Base-by-base conservation (phyloP, 495 filamentous ascomycete species). In the Aspergillus mulundensis region DNA sequence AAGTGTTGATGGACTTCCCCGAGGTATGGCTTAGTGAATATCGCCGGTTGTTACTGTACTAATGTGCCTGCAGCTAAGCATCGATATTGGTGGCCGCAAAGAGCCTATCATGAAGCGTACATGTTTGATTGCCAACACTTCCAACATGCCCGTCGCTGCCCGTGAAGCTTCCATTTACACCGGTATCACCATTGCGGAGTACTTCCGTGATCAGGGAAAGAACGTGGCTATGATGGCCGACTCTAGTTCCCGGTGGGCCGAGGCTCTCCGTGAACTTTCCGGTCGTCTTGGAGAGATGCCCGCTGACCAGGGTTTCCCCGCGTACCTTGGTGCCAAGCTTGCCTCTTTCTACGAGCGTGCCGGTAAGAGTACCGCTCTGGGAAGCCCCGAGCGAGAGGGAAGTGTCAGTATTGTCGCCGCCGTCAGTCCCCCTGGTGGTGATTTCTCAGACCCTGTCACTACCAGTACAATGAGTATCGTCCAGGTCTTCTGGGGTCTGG, bases 41-140 rank as follows among this genome's bases (percentile, higher is more conserved):
- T 24, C 50, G 38, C 16, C 5, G 28, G 4, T 30, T 11, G 16
- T n/a, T n/a, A 10, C 20, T 15, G 45, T 39, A 42, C 47, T 62
- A 34, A 54, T 40, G 30, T 5, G 16, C 15, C 49, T 21, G 12
- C 50, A 95, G 81, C 87, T 98, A 56, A 86, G 86, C 23, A 97
- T 97, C 71, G 83, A 90, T 16, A 80, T 97, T 56, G 82, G 92
- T 21, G 94, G 94, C 62, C 90, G 92, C 66, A 86, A 90, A 77
- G 95, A 97, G 69, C 90, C 94, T 55, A 97, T 99, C 81, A 99
- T 99, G 94, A 99, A 97, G 83, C 95, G 94, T 65, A 97, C 94
- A 50, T 92, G 90, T 40, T 81, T 99, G 50, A 97, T 99, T 69
- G 94, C 94, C 66, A 99, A 99, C 72, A 99, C 94, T 24, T 99